Base-by-base conservation (phyloP, 1,139 yeast genomes). In the Suhomyces panamericanus region DNA sequence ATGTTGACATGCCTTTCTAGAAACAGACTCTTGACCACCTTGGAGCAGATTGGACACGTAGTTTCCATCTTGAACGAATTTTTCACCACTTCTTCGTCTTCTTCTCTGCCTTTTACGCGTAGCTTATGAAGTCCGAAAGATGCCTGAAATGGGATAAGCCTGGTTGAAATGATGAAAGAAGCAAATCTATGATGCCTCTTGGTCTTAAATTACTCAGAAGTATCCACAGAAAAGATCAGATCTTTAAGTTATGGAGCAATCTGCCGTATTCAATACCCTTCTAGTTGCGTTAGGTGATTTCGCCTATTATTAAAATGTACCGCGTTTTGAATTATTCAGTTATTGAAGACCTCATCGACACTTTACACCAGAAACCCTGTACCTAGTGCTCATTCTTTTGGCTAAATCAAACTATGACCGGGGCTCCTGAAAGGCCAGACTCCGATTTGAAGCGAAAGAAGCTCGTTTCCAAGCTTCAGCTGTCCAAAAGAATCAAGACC, bases 1-100 rank as follows among this genome's bases (percentile, higher is more conserved):
- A 55, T 47, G 45, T 73, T 73, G 10, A 73, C 78, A 47, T 73
- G 78, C n/a, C 67, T 55, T 48, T 71, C 76, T 11, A 73, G 58
- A 12, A 60, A 55, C 3, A 45, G 47, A 10, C 47, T 44, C 3
- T 64, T 56, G 24, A 69, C 57, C 8, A 31, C 36, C 45, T 62
- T 59, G 30, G 53, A 50, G 49, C 78, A 73, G 16, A 73, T 62
- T 6, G 78, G 78, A 49, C 78, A 73, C 17, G 49, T 40, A 3
- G 48, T 31, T 27, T 56, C 59, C 54, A 55, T 45, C 24, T 24
- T 22, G 36, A 26, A 6, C 27, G 29, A 9, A 11, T 26, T 20
- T 7, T 20, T 20, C 9, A 20, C 24, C 24, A 20, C 28, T 12
- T 31, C 35, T n/a, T 7, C 29, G 13, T 37, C 34, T 10, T 24